Evolutionary conservation across 768 basidiomycete genomes (phyloP).

Genomic region (Suillus alpinus): DNA sequence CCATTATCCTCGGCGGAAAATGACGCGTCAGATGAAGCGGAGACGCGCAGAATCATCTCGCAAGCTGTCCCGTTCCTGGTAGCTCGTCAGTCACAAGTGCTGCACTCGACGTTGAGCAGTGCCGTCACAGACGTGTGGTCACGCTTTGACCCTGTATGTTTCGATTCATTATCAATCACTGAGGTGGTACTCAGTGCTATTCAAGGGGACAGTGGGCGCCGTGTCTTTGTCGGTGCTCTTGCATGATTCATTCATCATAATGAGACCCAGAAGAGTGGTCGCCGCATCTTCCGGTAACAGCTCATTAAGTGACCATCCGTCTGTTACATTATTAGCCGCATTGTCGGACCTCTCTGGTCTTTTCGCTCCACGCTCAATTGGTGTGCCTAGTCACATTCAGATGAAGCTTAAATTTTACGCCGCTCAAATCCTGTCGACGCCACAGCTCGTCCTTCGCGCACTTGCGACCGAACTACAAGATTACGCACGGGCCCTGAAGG

Average conservation of each 20-base stretch:
- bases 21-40: constrained; percentile 42
- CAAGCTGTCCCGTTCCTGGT: constrained; percentile 62
- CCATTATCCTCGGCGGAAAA: constrained; percentile 46
- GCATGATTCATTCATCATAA: constrained; percentile 48
- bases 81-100: constrained; percentile 55
- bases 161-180: background rate
- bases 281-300: background rate
- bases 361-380: constrained; percentile 20
- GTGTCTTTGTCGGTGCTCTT: constrained; percentile 52
- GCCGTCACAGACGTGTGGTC: constrained; percentile 68
- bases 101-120: constrained; percentile 48
- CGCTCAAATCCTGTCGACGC: constrained; percentile 54
- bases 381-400: constrained; percentile 38
- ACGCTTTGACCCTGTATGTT: constrained; percentile 42
- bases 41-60: constrained; percentile 47
- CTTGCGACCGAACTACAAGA: constrained; percentile 40
- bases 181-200: constrained; percentile 11
- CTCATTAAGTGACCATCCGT: constrained; percentile 15
- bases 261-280: constrained; percentile 44
- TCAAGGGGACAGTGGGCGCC: constrained; percentile 33
- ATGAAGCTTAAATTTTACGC: constrained; percentile 73
- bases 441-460: constrained; percentile 37
- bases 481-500: background rate
- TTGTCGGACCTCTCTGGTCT: constrained; percentile 26
- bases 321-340: constrained; percentile 16